Evolutionary conservation across 176 grass and related monocot species (phyloP), one percentile per base, ranked within the genome.

Genomic region (Cenchrus purpureus): DNA sequence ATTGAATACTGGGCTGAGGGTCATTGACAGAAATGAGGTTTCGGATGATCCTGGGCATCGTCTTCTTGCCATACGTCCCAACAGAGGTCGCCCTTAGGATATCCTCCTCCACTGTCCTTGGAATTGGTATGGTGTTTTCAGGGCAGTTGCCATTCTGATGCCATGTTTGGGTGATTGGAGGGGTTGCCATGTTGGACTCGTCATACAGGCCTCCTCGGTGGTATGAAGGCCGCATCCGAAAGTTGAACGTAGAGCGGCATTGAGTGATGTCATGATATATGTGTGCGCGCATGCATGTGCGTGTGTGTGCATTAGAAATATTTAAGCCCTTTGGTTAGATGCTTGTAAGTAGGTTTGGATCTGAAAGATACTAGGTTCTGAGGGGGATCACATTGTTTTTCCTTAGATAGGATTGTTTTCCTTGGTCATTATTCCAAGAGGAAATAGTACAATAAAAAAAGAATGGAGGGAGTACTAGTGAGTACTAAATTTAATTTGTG

Each of bases 221-320:
- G 84, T 87, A 89, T 17, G 64, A 71, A 72, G 91, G 91, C 76
- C 91, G 83, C 85, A 84, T 87, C 91, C 89, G 91, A 71, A 84
- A 79, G 54, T 50, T 16, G 12, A 54, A 10, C 49, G 14, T 14
- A 12, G 51, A 53, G 51, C 11, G 14, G 51, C 12, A 12, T 53
- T 53, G 51, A 53, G 12, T 53, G 51, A 53, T 6, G 8, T 1
- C 13, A 53, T 53, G 3, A 53, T 53, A 20, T 7, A 20, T 19
- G 12, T 20, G 7, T 20, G 17, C 20, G 17, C 8, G 6, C 2
- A 7, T 1, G 22, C 22, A 25, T 25, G 22, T 25, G 22, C 22
- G 22, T 25, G 22, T 25, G 22, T 25, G 22, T 49, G 46, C 46
- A 34, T 34, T 34, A 34, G 34, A 34, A 34, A 34, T 34, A 34